Conservation (phyloP, 805 yeast species). For the Dipodascopsis uninucleata region DNA sequence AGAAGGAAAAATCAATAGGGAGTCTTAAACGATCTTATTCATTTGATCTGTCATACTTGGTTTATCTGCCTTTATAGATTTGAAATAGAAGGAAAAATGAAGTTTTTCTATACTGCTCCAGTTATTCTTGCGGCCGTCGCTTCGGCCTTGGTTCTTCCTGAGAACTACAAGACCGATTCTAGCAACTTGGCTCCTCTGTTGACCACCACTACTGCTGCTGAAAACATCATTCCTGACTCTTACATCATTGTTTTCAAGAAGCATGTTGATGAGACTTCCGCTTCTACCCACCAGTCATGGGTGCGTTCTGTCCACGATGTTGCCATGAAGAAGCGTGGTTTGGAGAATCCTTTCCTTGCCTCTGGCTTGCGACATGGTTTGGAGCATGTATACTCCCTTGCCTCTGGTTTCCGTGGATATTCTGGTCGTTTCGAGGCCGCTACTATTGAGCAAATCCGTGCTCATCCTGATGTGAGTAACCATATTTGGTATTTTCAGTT, state of each 20-base stretch:
- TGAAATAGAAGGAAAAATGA: constrained; percentile 10
- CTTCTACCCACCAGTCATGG: constrained; percentile 65
- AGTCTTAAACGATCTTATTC: too few relatives aligned
- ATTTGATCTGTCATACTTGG: not conserved
- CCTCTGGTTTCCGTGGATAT: constrained; percentile 64
- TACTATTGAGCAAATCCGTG: constrained; percentile 68
- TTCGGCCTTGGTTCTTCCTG: constrained; percentile 25
- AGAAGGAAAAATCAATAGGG: too few relatives aligned
- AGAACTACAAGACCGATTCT: constrained; percentile 9
- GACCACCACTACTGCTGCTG: constrained; percentile 41
- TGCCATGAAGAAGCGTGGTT: constrained; percentile 41
- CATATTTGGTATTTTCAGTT: not conserved
- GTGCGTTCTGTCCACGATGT: constrained; percentile 32
- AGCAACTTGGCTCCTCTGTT: constrained; percentile 42
- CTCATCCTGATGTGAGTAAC: constrained; percentile 39
- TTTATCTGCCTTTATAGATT: not conserved
- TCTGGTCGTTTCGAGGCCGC: constrained; percentile 77
- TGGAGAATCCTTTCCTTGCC: constrained; percentile 32
- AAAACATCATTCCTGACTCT: constrained; percentile 49
- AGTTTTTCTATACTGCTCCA: constrained; percentile 21
- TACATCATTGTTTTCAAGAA: constrained; percentile 85
- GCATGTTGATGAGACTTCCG: constrained; percentile 50
- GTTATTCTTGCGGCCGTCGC: constrained; percentile 22
- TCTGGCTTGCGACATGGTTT: constrained; percentile 49
- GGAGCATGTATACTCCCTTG: constrained; percentile 56